These are phyloP conservation scores for Puccinia hordei DNA, from an alignment of 1,284 basidiomycete species.

Conservation along the genomic window DNA sequence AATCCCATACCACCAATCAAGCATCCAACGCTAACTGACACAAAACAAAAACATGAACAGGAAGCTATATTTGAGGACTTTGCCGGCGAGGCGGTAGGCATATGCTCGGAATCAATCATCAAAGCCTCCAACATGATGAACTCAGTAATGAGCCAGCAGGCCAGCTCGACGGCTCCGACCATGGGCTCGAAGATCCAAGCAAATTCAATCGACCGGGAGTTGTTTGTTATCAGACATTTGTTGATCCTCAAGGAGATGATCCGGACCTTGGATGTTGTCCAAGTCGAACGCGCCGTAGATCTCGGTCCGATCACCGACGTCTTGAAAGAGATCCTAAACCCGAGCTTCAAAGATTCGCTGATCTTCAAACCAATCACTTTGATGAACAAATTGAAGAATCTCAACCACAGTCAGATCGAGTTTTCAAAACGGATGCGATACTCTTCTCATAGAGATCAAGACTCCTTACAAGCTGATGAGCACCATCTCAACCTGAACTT, in stretches of 20 bases:
- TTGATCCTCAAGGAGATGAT: constrained; percentile 86
- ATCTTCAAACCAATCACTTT: constrained; percentile 11
- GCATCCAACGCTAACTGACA: not conserved
- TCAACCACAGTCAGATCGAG: constrained; percentile 20
- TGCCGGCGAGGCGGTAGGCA: constrained; percentile 80
- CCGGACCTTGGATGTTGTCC: constrained; percentile 70
- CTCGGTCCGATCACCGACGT: constrained; percentile 61
- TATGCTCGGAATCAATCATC: constrained; percentile 77
- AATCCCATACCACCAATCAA: not conserved
- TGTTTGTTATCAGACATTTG: constrained; percentile 87
- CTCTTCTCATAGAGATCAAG: not conserved
- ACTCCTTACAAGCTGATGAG: not conserved
- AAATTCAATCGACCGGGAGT: constrained; percentile 67
- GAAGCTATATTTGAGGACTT: constrained; percentile 89
- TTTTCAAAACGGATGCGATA: constrained; percentile 22
- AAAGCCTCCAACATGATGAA: constrained; percentile 70
- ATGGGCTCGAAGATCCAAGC: not conserved
- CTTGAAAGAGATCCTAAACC: constrained; percentile 55
- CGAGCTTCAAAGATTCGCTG: constrained; percentile 59
- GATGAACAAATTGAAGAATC: constrained; percentile 16
- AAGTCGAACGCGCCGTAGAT: constrained; percentile 60
- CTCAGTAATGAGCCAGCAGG: constrained; percentile 53
- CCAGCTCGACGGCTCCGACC: constrained; percentile 59
- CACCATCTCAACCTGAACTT: not conserved
- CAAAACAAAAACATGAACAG: constrained; percentile 61